Evolutionary conservation across 352 stramenopile genomes (phyloP), one percentile per base, ranked within the genome.

Genomic region (Globisporangium carolinianum): DNA sequence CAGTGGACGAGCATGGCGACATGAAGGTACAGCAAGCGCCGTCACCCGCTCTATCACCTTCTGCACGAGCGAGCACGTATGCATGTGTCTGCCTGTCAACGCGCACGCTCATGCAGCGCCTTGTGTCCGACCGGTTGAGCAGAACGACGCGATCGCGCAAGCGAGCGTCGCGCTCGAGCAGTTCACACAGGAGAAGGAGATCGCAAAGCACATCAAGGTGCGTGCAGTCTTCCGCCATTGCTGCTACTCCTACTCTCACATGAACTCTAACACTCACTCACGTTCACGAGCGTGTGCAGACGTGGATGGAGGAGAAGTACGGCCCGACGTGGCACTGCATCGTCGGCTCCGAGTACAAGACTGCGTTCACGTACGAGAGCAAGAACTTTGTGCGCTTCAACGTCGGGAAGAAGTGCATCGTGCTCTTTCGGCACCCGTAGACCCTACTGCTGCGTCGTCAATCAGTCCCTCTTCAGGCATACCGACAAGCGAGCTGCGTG

Each of bases 371-470:
- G 50, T 89, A 87, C 63, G 79, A 87, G 69, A 87, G 76, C 76
- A 89, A 90, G 64, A 90, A 88, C 72, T 92, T 92, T 69, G 76
- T 90, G 65, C 74, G 82, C 39, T 92, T 90, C 63, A 88, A 91
- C 53, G 75, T 92, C 14, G 79, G 78, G 65, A 90, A 91, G 61
- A 91, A 91, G 61, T 89, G 82, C 71, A 91, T 91, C 71, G 87
- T 78, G 51, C 76, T 90, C 57, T 89, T 90, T 57, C 72, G 82
- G 2, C 79, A 91, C 37, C 79, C 75, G n/a, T 86, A 72, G 24
- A 12, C 51, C 51, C 18, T 52, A 38, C 12, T 7, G 11, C 5
- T 15, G n/a, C 4, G n/a, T 24, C 5, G 41, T 5, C 9, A 12
- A 32, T 32, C 24, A 32, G 24, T 32, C 24, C 24, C 24, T 32